These are phyloP conservation scores for Chaetomium tenue DNA, from an alignment of 495 filamentous ascomycete species.

Conservation along the genomic window DNA sequence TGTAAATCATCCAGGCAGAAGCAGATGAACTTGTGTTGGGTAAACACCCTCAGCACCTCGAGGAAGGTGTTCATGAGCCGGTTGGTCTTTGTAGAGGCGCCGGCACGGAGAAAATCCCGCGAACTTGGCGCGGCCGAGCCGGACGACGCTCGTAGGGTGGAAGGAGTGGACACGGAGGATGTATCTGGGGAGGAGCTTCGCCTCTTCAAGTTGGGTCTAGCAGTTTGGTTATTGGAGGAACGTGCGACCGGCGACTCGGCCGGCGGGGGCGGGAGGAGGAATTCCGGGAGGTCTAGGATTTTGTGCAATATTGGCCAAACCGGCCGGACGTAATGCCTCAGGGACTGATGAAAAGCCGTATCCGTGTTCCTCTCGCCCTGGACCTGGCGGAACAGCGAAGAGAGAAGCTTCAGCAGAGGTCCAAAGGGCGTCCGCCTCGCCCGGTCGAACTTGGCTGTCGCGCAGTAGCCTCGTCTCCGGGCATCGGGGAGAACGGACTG, in stretches of 20 bases:
- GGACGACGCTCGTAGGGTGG: constrained; percentile 15
- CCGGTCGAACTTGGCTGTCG: constrained; percentile 81
- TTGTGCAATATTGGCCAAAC: constrained; percentile 76
- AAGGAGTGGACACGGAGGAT: constrained; percentile 18
- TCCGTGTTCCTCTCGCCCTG: constrained; percentile 86
- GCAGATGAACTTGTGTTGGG: constrained; percentile 74
- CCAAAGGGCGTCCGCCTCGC: constrained; percentile 78
- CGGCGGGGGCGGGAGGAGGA: constrained; percentile 53
- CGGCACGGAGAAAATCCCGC: constrained; percentile 67
- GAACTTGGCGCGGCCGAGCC: constrained; percentile 51
- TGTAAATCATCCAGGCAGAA: constrained; percentile 84
- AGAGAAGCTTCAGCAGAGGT: constrained; percentile 73
- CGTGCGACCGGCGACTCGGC: constrained; percentile 29
- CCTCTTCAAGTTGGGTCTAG: constrained; percentile 32
- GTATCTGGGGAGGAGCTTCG: constrained; percentile 47
- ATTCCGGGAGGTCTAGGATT: constrained; percentile 77
- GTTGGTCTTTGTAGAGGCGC: constrained; percentile 68
- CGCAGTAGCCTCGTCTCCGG: constrained; percentile 74
- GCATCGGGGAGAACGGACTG: constrained; percentile 73
- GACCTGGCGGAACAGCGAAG: constrained; percentile 82
- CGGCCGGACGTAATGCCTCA: constrained; percentile 69
- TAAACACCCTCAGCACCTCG: constrained; percentile 76
- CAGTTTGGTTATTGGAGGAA: constrained; percentile 28
- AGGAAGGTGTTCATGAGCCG: constrained; percentile 80
- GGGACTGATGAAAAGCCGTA: constrained; percentile 72